Evolutionary conservation across 805 yeast genomes (phyloP).

Genomic region (Cyberlindnera mrakii): DNA sequence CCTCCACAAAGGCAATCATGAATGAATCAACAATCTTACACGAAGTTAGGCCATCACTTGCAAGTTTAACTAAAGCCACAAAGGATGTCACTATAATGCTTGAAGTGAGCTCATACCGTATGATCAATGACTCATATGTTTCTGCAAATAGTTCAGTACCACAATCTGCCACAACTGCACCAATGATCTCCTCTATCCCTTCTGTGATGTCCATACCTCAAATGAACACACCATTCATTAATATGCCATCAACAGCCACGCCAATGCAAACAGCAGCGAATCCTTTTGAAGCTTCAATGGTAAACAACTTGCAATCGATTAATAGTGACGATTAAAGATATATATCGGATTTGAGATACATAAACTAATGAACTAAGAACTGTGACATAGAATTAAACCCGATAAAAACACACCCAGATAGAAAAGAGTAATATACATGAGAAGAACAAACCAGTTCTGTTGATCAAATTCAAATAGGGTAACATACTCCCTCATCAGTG

Average conservation of each 20-base stretch:
- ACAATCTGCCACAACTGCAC: constrained; percentile 11
- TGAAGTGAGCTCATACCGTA: constrained; percentile 54
- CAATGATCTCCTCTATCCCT: constrained; percentile 21
- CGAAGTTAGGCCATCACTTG: constrained; percentile 74
- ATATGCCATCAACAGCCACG: constrained; percentile 6
- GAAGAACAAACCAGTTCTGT: not conserved
- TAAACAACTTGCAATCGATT: constrained; percentile 9
- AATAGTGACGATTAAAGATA: not conserved
- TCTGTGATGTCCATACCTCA: constrained; percentile 26
- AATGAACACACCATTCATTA: constrained; percentile 21
- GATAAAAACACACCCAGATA: not conserved
- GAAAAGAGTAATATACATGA: not conserved
- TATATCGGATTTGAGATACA: too few species aligned
- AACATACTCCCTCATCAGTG: constrained; percentile 23
- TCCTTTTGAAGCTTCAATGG: constrained; percentile 23
- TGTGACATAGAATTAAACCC: too few species aligned
- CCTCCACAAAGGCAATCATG: constrained; percentile 77
- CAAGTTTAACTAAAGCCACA: constrained; percentile 78
- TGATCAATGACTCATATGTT: constrained; percentile 20
- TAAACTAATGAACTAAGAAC: too few species aligned
- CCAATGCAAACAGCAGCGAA: constrained; percentile 4
- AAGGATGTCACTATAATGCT: constrained; percentile 87
- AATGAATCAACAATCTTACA: constrained; percentile 73
- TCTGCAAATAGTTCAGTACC: constrained; percentile 8
- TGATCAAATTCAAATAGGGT: constrained; percentile 3